Conservation (phyloP, 345 rosid species). For the Gossypium bickii region DNA sequence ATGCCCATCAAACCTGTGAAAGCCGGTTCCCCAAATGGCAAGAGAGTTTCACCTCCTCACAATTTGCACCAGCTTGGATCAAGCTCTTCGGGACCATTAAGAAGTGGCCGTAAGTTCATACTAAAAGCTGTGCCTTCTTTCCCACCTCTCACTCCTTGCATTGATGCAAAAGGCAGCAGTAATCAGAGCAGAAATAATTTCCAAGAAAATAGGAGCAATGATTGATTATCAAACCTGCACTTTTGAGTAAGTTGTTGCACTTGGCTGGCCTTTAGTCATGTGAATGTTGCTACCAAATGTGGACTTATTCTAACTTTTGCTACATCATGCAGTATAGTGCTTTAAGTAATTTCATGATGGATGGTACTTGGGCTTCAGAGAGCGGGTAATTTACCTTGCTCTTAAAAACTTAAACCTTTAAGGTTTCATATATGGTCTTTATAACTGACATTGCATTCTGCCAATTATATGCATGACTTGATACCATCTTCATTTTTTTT, state of each 20-base stretch:
- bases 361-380: neutral
- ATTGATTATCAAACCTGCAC: neutral
- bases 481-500: neutral
- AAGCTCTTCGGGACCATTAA: constrained; percentile 37
- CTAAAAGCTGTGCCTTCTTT: constrained; percentile 49
- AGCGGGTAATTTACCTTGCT: neutral
- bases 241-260: constrained; percentile 15
- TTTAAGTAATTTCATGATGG: neutral
- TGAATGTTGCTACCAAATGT: neutral
- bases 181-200: constrained; percentile 17
- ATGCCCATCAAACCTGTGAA: constrained; percentile 34
- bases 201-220: constrained; percentile 21
- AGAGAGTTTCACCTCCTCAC: constrained; percentile 55
- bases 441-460: neutral
- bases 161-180: constrained; percentile 23
- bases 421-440: neutral
- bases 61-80: constrained; percentile 22
- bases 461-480: neutral
- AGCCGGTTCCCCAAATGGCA: constrained; percentile 46
- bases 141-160: constrained; percentile 53
- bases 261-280: neutral
- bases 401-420: neutral
- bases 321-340: neutral
- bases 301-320: neutral
- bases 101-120: constrained; percentile 54